Conservation (phyloP, 257 asterid genomes). For the Fraxinus quadrangulata region DNA sequence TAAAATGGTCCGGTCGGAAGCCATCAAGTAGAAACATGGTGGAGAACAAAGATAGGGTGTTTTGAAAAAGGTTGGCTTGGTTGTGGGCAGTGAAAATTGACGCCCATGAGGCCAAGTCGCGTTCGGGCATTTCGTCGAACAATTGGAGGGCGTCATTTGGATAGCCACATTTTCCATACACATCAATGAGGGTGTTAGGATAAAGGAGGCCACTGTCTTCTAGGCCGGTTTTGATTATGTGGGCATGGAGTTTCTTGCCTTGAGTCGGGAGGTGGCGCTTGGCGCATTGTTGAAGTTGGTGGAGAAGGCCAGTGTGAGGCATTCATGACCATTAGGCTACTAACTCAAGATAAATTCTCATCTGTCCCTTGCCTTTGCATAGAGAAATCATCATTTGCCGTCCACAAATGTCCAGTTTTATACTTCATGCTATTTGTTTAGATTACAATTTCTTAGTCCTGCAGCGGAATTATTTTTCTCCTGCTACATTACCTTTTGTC, state of each 20-base stretch:
- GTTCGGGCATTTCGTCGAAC: slow-evolving; percentile 73
- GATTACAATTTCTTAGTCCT: too few relatives aligned
- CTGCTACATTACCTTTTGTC: too few relatives aligned
- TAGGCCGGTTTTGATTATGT: slow-evolving; percentile 57
- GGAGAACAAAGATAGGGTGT: slow-evolving; percentile 45
- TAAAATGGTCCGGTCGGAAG: slow-evolving; percentile 63
- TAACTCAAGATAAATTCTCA: not conserved
- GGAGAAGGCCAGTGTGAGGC: slow-evolving; percentile 41
- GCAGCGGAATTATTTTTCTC: too few relatives aligned
- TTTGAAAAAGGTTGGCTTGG: slow-evolving; percentile 43
- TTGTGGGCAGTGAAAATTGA: slow-evolving; percentile 72
- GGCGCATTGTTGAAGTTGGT: slow-evolving; percentile 54
- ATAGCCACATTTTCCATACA: slow-evolving; percentile 60
- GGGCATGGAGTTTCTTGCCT: slow-evolving; percentile 65
- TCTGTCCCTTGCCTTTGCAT: not conserved
- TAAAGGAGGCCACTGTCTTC: slow-evolving; percentile 33
- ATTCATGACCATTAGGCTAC: slow-evolving; percentile 32
- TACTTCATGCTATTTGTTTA: too few relatives aligned
- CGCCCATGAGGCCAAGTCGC: slow-evolving; percentile 83
- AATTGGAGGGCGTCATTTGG: slow-evolving; percentile 49
- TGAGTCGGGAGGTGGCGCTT: slow-evolving; percentile 38
- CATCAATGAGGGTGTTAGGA: slow-evolving; percentile 52
- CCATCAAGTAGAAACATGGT: slow-evolving; percentile 35
- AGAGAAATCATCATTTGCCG: too few relatives aligned
- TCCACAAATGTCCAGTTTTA: too few relatives aligned